Evolutionary conservation across 2,329 filamentous ascomycete species (phyloP).

Genomic region (Madurella mycetomatis): DNA sequence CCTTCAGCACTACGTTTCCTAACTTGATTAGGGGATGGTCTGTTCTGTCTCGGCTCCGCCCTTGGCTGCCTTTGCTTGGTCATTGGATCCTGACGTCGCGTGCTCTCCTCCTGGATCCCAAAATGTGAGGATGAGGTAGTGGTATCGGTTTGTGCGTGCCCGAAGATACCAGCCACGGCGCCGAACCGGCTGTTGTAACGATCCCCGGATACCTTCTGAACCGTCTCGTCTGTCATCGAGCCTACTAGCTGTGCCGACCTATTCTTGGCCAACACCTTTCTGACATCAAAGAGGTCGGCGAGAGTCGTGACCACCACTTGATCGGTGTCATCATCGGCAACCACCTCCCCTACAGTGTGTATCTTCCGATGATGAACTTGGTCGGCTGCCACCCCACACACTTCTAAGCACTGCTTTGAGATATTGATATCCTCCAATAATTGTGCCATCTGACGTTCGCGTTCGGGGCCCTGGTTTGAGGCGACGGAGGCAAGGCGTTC

Average conservation of each 20-base stretch:
- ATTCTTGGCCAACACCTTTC: not conserved
- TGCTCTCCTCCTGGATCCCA: not conserved
- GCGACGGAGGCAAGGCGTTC: not conserved
- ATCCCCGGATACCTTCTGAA: not conserved
- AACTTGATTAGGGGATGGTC: not conserved
- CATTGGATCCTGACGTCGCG: not conserved
- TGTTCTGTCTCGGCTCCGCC: not conserved
- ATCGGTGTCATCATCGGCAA: not conserved
- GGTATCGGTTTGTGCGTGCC: not conserved
- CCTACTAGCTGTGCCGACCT: not conserved
- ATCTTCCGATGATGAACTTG: not conserved
- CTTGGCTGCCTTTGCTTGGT: not conserved
- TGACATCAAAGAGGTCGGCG: constrained; percentile 1
- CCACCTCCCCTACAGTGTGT: not conserved
- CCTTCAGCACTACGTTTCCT: not conserved
- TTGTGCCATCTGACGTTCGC: not conserved
- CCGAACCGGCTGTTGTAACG: not conserved
- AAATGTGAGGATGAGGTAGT: not conserved
- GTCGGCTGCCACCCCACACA: not conserved
- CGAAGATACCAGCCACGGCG: not conserved
- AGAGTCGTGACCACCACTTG: not conserved
- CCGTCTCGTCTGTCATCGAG: not conserved
- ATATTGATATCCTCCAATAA: not conserved
- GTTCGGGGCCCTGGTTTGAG: not conserved
- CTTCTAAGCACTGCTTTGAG: not conserved